Evolutionary conservation across 805 yeast species (phyloP).

Genomic region (Candida piceae): DNA sequence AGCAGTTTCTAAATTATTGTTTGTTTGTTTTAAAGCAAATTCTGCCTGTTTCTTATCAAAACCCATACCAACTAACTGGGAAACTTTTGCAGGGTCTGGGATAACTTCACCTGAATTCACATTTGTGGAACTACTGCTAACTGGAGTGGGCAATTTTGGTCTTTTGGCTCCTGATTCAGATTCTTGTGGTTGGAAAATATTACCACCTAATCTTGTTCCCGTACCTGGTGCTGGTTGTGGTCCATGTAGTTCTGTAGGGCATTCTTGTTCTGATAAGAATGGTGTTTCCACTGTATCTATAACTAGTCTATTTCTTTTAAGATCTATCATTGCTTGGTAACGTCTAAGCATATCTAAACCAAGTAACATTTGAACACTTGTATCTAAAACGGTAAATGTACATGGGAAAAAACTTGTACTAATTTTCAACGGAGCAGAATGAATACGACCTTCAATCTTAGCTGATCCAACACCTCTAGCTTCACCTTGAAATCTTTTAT

Average conservation of each 20-base stretch:
- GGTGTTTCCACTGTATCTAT: constrained; percentile 70
- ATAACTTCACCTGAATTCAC: constrained; percentile 15
- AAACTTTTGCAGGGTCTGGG: constrained; percentile 27
- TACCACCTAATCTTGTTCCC: constrained; percentile 32
- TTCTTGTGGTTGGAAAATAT: constrained; percentile 21
- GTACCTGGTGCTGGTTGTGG: constrained; percentile 6
- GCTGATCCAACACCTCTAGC: constrained; percentile 90
- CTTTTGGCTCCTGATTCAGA: too few species aligned
- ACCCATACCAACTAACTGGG: constrained; percentile 61
- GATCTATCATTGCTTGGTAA: constrained; percentile 78
- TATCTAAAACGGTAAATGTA: constrained; percentile 67
- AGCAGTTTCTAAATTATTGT: constrained; percentile 81
- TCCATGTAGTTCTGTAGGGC: constrained; percentile 38
- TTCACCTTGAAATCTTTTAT: constrained; percentile 71
- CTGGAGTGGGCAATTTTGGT: too few species aligned
- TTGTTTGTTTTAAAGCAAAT: constrained; percentile 57
- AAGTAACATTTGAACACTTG: constrained; percentile 65
- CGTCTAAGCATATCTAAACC: constrained; percentile 92
- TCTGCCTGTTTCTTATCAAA: constrained; percentile 61
- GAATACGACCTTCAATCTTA: constrained; percentile 76
- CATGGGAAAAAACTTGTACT: constrained; percentile 63
- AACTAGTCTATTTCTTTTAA: constrained; percentile 55
- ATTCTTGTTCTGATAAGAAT: constrained; percentile 70
- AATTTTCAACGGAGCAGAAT: constrained; percentile 79
- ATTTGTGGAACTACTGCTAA: too few species aligned